phyloP scores from a whole-genome alignment of 202 grass and related monocot genomes.

The Saccharum hybrid region DNA sequence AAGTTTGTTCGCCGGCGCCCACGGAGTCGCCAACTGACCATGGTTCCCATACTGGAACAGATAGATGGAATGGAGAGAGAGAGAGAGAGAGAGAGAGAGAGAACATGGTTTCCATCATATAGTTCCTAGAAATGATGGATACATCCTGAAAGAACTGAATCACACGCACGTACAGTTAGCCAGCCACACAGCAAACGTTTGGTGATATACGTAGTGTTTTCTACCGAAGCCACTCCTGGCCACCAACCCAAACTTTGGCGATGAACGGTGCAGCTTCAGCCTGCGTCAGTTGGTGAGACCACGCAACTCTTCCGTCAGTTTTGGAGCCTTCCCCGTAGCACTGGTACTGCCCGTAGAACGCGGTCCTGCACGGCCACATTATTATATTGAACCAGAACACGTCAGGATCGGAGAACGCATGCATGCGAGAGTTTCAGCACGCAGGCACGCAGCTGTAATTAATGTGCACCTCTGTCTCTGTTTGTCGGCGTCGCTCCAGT shows the following conservation, averaged over 20 bases:
- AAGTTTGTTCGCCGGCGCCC: neutral
- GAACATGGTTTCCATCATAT: neutral
- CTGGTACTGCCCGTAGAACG: slow-evolving; percentile 73
- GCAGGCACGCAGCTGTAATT: no score
- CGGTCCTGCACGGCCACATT: slow-evolving; percentile 48
- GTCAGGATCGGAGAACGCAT: neutral
- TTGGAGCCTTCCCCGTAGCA: slow-evolving; percentile 64
- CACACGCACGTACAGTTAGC: neutral
- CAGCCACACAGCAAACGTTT: neutral
- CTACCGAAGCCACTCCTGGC: slow-evolving; percentile 67
- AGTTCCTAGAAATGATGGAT: no score
- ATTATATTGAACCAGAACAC: neutral
- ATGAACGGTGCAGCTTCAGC: slow-evolving; percentile 59
- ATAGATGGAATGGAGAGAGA: no score
- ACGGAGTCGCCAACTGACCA: neutral
- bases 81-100: neutral
- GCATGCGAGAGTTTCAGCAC: no score
- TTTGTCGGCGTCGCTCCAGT: slow-evolving; percentile 47
- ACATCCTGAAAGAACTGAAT: no score
- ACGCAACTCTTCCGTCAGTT: slow-evolving; percentile 48
- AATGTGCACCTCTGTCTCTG: slow-evolving; percentile 44
- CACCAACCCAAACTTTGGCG: slow-evolving; percentile 65
- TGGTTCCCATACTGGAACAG: no score
- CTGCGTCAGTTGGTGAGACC: slow-evolving; percentile 62
- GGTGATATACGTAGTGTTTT: neutral